Evolutionary conservation across 768 basidiomycete genomes (phyloP).

Genomic region (Coprinopsis marcescibilis): DNA sequence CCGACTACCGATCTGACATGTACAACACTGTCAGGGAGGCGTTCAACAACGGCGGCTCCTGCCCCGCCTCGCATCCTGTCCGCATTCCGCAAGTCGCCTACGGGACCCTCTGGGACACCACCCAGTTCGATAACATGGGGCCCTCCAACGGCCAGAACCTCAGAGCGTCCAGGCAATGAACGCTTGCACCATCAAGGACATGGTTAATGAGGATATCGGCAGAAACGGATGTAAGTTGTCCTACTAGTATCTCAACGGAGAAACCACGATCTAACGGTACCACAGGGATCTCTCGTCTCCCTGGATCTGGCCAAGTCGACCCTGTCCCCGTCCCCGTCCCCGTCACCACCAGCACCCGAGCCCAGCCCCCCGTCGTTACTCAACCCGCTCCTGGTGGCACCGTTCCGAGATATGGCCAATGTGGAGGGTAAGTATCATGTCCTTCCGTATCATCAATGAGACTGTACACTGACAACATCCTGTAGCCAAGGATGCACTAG

Average conservation of each 20-base stretch:
- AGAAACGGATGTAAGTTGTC: background rate
- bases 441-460: background rate
- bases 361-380: background rate
- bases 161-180: constrained; percentile 40
- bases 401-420: background rate
- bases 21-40: constrained; percentile 7
- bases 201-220: background rate
- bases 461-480: background rate
- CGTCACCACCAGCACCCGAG: background rate
- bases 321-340: background rate
- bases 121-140: constrained; percentile 10
- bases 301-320: background rate
- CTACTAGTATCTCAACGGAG: too few species aligned
- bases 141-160: background rate
- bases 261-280: too few species aligned
- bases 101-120: constrained; percentile 10
- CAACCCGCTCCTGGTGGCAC: background rate
- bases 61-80: constrained; percentile 9
- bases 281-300: background rate
- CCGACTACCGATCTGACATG: constrained; percentile 10
- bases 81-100: constrained; percentile 8
- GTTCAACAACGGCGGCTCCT: constrained; percentile 6
- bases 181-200: constrained; percentile 7
- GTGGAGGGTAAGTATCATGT: constrained; percentile 1
- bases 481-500: constrained; percentile 1